A percentile compares a stretch with the other conserved stretches of the same genome.
Conservation (phyloP, 1,284 basidiomycete species). For the Naganishia sp. region DNA sequence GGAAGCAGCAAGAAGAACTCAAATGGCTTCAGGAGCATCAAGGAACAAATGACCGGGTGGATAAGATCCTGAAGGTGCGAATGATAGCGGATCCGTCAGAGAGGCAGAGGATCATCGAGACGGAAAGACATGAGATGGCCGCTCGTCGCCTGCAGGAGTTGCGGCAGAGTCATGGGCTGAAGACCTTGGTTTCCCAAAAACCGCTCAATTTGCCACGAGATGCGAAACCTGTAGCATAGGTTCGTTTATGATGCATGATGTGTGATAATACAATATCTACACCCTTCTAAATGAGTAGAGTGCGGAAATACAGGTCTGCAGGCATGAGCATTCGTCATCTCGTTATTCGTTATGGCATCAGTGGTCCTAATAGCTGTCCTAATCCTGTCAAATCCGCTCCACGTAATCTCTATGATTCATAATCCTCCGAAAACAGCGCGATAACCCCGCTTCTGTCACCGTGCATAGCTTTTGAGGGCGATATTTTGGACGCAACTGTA, state of each 20-base stretch:
- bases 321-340: not conserved
- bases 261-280: not conserved
- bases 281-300: not conserved
- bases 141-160: slow-evolving; percentile 6
- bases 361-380: not conserved
- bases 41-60: slow-evolving; percentile 11
- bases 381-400: not conserved
- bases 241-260: not conserved
- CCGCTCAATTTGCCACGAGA: not conserved
- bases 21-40: slow-evolving; percentile 14
- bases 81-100: slow-evolving; percentile 2
- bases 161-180: slow-evolving; percentile 16
- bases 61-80: slow-evolving; percentile 18
- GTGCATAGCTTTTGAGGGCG: slow-evolving; percentile 59
- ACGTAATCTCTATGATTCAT: slow-evolving; percentile 57
- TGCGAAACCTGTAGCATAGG: not conserved
- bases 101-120: slow-evolving; percentile 7
- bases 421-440: slow-evolving; percentile 68
- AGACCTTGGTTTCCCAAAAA: slow-evolving; percentile 8
- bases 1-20: slow-evolving; percentile 20
- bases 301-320: slow-evolving; percentile 2
- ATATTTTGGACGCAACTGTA: slow-evolving; percentile 65
- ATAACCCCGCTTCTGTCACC: slow-evolving; percentile 68
- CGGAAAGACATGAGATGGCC: slow-evolving; percentile 12
- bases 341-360: slow-evolving; percentile 3